Base-by-base conservation (phyloP, 805 yeast species). In the Jamesozyma rosinii region DNA sequence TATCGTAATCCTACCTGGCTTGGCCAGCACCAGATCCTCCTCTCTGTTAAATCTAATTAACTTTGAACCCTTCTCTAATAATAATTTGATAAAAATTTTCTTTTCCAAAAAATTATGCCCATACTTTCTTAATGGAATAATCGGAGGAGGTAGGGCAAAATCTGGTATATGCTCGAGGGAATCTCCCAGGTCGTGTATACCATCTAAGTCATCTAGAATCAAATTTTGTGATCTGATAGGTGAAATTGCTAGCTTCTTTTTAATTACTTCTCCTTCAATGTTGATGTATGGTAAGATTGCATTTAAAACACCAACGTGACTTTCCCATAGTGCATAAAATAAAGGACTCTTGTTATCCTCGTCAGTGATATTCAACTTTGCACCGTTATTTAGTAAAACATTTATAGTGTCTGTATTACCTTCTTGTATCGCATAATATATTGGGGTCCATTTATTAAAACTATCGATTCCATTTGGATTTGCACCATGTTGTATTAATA, bases 41-140 rank as follows among this genome's bases (percentile, higher is more conserved):
- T 72, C 73, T 22, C 70, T 65, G 44, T 70, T 66, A 26, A 77
- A 53, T 24, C 63, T 61, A 40, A 74, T 65, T 1, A 78, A 69
- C 35, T 69, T 65, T 40, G 71, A 58, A 8, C 69, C 68, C 44
- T 73, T 41, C 51, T 79, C 77, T 53, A 88, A 81, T 2, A 76
- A 72, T 35, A 92, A 66, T 58, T 89, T 95, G 26, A 92, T 72
- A 48, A 88, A 78, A 4, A 86, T 86, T 61, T 86, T 87, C 59
- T 84, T 85, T 58, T 92, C 97, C 55, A 92, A 66, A 67, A 88
- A 92, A 61, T 87, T 92, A 64, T 92, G 98, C 14, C 98, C 98
- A 59, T 92, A 92, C 54, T 95, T 77, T 54, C 96, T 74, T 42
- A 92, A 67, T 0, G 98, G 98, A 40, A 92, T 78, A 42, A 92